phyloP scores from a whole-genome alignment of 2,329 filamentous ascomycete species.

The Paecilomyces formosus region DNA sequence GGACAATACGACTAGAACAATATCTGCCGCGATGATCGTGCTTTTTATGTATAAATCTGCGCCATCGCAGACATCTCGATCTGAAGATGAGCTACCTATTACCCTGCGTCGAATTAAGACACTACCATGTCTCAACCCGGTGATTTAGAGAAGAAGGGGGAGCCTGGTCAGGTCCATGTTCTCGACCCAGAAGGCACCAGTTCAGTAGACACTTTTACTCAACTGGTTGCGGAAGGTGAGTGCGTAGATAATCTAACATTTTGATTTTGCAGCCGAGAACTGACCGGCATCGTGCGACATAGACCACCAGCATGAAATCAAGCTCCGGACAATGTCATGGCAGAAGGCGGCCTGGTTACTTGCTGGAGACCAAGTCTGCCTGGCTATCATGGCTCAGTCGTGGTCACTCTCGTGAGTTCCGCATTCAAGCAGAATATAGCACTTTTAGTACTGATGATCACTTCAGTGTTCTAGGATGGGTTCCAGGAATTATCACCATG shows the following conservation, averaged over 20 bases:
- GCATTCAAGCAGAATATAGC: background rate
- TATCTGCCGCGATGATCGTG: background rate
- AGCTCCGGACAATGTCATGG: slow-evolving; percentile 48
- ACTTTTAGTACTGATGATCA: slow-evolving; percentile 1
- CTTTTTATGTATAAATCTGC: background rate
- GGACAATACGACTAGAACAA: background rate
- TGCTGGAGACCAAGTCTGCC: slow-evolving; percentile 43
- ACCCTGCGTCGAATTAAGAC: background rate
- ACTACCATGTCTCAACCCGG: background rate
- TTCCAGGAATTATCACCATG: slow-evolving; percentile 43
- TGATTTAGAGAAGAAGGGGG: background rate
- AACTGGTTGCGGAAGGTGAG: slow-evolving; percentile 21
- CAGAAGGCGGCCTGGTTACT: slow-evolving; percentile 45
- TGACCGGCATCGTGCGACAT: background rate
- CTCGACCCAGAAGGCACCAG: slow-evolving; percentile 3
- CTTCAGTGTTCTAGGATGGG: slow-evolving; percentile 38
- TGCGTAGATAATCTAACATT: background rate
- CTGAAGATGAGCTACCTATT: background rate
- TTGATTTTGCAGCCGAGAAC: background rate
- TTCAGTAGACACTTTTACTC: slow-evolving; percentile 13
- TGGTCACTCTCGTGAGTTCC: slow-evolving; percentile 41
- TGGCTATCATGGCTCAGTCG: slow-evolving; percentile 46
- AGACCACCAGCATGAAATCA: slow-evolving; percentile 44
- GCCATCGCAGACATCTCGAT: background rate
- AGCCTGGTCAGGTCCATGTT: background rate